These are phyloP conservation scores for Mycena citricolor DNA, from an alignment of 1,284 basidiomycete genomes.

Conservation along the genomic window DNA sequence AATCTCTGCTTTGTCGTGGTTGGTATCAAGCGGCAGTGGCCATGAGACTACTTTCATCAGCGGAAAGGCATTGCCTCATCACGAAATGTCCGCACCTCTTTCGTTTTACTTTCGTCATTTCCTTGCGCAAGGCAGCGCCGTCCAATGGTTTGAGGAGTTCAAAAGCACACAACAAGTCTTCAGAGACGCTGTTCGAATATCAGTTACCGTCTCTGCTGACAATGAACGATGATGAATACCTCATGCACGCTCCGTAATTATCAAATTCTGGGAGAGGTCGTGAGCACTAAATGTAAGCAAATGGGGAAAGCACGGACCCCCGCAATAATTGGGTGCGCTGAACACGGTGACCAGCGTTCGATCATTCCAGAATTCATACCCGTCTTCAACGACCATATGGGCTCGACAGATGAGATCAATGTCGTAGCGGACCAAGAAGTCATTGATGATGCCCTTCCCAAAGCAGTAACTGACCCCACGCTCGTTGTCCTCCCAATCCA, in stretches of 20 bases:
- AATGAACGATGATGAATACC: conserved; percentile 40
- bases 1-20: conserved; percentile 18
- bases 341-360: conserved; percentile 98
- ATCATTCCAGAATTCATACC: conserved; percentile 99
- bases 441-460: conserved; percentile 96
- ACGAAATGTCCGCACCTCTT: conserved; percentile 65
- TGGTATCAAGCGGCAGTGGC: conserved; percentile 8
- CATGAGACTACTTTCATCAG: conserved; percentile 15
- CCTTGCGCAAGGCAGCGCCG: conserved; percentile 93
- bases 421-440: conserved; percentile 90
- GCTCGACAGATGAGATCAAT: conserved; percentile 99
- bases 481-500: conserved; percentile 99
- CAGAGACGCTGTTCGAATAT: conserved; percentile 73
- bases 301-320: conserved; percentile 59
- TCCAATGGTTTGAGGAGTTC: conserved; percentile 97
- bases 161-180: conserved; percentile 96
- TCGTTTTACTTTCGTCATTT: conserved; percentile 98
- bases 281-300: conserved; percentile 16
- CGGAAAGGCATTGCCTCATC: no score
- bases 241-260: conserved; percentile 97
- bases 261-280: conserved; percentile 72
- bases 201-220: conserved; percentile 22
- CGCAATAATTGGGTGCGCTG: conserved; percentile 96
- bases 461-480: conserved; percentile 99
- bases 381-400: conserved; percentile 99